A percentile compares a stretch with the other conserved stretches of the same genome.
Evolutionary conservation across 2,329 filamentous ascomycete species (phyloP).

Genomic region (Stagonosporopsis chrysanthemi): DNA sequence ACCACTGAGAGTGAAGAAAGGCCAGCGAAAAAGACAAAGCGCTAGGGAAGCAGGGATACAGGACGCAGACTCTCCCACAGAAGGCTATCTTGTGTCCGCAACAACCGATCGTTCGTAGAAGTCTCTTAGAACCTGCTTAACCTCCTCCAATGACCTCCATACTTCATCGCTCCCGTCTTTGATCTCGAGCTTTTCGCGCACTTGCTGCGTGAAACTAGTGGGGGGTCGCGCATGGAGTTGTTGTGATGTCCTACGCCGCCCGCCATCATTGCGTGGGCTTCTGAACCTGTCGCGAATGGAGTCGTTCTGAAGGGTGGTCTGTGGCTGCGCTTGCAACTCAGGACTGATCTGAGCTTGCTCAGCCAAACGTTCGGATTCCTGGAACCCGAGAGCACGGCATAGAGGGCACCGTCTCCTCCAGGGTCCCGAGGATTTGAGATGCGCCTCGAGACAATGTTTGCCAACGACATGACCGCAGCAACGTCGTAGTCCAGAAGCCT

Average conservation of each 20-base stretch:
- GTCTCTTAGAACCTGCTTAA: not conserved
- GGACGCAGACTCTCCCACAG: not conserved
- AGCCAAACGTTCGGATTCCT: not conserved
- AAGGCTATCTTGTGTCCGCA: not conserved
- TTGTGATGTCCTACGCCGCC: not conserved
- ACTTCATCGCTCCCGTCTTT: slow-evolving; percentile 3
- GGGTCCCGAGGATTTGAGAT: slow-evolving; percentile 6
- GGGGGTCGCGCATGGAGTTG: too few species aligned
- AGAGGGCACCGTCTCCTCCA: slow-evolving; percentile 13
- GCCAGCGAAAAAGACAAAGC: slow-evolving; percentile 12
- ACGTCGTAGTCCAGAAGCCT: not conserved
- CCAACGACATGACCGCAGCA: slow-evolving; percentile 18
- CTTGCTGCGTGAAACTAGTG: not conserved
- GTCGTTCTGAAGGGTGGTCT: not conserved
- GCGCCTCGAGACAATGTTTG: slow-evolving; percentile 3
- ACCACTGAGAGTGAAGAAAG: not conserved
- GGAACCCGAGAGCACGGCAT: slow-evolving; percentile 5
- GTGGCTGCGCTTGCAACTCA: not conserved
- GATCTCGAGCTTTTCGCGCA: slow-evolving; percentile 1
- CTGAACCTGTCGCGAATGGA: not conserved
- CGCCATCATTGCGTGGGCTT: not conserved
- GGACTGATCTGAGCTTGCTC: not conserved
- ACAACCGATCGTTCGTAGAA: not conserved
- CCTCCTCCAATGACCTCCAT: not conserved
- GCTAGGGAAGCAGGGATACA: not conserved